Evolutionary conservation across 2,329 filamentous ascomycete species (phyloP).

Genomic region (Delphinella strobiligena): DNA sequence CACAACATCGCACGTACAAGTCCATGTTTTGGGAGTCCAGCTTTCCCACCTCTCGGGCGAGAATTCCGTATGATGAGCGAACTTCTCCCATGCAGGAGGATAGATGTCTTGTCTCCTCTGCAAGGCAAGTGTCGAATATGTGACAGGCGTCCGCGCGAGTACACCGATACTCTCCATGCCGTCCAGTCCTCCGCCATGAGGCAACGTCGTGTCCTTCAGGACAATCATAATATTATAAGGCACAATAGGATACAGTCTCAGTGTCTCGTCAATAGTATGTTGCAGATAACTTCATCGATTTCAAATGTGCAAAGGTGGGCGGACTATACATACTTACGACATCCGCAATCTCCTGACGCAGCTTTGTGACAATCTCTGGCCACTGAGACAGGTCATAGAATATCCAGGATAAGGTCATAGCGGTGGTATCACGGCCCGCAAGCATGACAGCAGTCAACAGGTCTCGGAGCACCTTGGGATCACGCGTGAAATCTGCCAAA

Average conservation of each 20-base stretch:
- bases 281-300: constrained; percentile 73
- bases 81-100: constrained; percentile 22
- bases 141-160: constrained; percentile 31
- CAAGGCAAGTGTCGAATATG: constrained; percentile 36
- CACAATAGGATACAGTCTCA: constrained; percentile 37
- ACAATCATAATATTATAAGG: constrained; percentile 38
- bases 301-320: constrained; percentile 66
- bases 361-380: constrained; percentile 52
- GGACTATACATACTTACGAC: constrained; percentile 50
- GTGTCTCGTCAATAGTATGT: constrained; percentile 29
- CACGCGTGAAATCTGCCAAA: constrained; percentile 65
- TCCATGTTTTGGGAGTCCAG: constrained; percentile 39
- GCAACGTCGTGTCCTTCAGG: constrained; percentile 35
- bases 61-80: constrained; percentile 30
- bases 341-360: constrained; percentile 60
- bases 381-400: constrained; percentile 70
- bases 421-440: constrained; percentile 80
- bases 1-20: constrained; percentile 15
- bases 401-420: constrained; percentile 65
- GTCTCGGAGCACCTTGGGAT: constrained; percentile 59
- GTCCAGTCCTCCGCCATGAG: constrained; percentile 35
- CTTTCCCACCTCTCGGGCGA: constrained; percentile 38
- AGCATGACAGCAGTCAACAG: constrained; percentile 74
- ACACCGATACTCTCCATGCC: constrained; percentile 33
- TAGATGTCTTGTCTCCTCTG: constrained; percentile 39